Percentiles rank a stretch among this genome's conserved stretches.
These are phyloP conservation scores for Handroanthus guayacan DNA, from an alignment of 257 asterid genomes.

Conservation along the genomic window DNA sequence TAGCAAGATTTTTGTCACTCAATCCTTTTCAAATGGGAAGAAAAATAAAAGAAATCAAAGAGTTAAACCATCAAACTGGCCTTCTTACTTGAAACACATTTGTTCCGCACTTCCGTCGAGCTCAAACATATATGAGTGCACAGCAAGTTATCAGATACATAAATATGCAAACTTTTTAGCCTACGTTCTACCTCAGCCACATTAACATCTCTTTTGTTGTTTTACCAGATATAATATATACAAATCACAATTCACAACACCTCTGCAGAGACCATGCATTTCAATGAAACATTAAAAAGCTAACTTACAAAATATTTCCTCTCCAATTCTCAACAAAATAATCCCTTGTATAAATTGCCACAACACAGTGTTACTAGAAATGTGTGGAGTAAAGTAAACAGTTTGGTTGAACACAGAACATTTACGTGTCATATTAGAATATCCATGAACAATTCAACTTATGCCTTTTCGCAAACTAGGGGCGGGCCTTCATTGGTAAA, in stretches of 20 bases:
- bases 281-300: conserved; percentile 8
- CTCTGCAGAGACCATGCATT: background rate
- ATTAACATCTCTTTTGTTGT: background rate
- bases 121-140: background rate
- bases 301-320: background rate
- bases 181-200: background rate
- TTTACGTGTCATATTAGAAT: conserved; percentile 16
- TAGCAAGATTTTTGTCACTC: background rate
- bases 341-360: background rate
- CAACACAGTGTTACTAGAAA: background rate
- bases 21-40: background rate
- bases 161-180: background rate
- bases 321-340: background rate
- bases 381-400: background rate
- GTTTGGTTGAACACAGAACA: background rate
- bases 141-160: background rate
- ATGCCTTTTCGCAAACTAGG: background rate
- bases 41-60: background rate
- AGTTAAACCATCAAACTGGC: background rate
- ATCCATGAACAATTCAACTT: background rate
- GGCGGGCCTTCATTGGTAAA: background rate
- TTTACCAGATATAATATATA: background rate
- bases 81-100: background rate
- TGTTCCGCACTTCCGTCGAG: background rate
- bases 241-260: background rate